Base-by-base conservation (phyloP, 768 basidiomycete species). In the Cytidiella melzeri region DNA sequence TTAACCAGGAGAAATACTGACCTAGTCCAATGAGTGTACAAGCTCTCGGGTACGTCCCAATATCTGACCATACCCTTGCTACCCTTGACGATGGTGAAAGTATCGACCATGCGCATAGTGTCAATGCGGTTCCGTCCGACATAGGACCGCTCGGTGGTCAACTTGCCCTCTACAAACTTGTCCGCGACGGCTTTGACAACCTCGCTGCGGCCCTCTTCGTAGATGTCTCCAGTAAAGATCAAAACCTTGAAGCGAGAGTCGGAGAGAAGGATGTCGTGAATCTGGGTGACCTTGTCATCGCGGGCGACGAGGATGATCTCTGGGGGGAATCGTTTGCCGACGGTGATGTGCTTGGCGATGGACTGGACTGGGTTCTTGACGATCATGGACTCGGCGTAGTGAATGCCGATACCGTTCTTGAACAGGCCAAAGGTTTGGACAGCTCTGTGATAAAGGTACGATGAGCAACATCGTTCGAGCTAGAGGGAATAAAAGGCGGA, bases 11-110 rank as follows among this genome's bases (percentile, higher is more conserved):
- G 6, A 48, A 68, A 9, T 20, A 54, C 72, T 41, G 43, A 81
- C 81, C 74, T 80, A 1, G 80, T 74, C 81, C 80, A 82, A 61
- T 81, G 81, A 10, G 73, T 63, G 50, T 77, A 66, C 47, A 81
- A 64, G 4, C 69, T 45, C 24, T 56, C 52, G 1, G 80, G 80
- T 5, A 82, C 52, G 38, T 73, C 72, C 27, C 67, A 74, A 48
- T 73, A 72, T 40, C 65, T 61, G 3, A 77, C 68, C 15, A 56
- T 61, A 39, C 66, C 59, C 53, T 74, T 75, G 34, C 55, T 68
- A 7, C 64, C 60, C 25, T 67, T 58, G 52, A 68, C 62, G 47
- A 77, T 71, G 1, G 70, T 50, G 18, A 75, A 38, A 9, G 78
- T 64, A 41, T 76, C 73, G 54, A 75, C 78, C 13, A 74, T 57